Percentiles rank a stretch among this genome's conserved stretches.
Conservation (phyloP, 192 early-diverging fungal genomes). For the Podila clonocystis region DNA sequence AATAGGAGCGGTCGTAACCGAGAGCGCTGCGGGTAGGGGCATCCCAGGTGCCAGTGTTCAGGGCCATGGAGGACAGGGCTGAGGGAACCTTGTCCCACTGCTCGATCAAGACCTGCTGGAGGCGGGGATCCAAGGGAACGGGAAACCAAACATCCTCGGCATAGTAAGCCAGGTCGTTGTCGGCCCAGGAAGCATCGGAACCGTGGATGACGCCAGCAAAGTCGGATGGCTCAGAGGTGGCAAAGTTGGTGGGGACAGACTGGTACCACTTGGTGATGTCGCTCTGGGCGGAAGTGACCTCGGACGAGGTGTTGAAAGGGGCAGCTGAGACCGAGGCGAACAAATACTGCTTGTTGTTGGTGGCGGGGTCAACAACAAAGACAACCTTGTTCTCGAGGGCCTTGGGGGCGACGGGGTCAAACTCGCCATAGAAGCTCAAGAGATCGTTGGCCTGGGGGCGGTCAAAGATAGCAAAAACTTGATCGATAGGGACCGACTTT, state of each 20-base stretch:
- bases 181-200: constrained; percentile 35
- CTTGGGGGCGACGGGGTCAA: constrained; percentile 42
- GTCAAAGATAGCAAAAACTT: constrained; percentile 52
- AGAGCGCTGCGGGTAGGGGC: constrained; percentile 37
- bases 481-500: constrained; percentile 31
- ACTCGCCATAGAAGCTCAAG: constrained; percentile 41
- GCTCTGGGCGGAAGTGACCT: constrained; percentile 29
- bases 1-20: constrained; percentile 44
- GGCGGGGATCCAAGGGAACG: constrained; percentile 32
- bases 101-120: constrained; percentile 36
- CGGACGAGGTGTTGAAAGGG: constrained; percentile 34
- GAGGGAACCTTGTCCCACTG: constrained; percentile 53
- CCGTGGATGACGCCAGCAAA: constrained; percentile 43
- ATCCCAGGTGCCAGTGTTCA: constrained; percentile 52
- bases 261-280: constrained; percentile 47
- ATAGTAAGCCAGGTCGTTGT: constrained; percentile 41
- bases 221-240: constrained; percentile 37
- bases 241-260: constrained; percentile 43
- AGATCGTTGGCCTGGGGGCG: constrained; percentile 38
- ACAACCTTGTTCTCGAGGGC: constrained; percentile 50
- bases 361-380: constrained; percentile 29
- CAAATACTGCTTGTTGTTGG: constrained; percentile 43
- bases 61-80: constrained; percentile 44
- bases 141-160: constrained; percentile 47
- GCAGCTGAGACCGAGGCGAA: constrained; percentile 43